phyloP scores from a whole-genome alignment of 352 stramenopile species.

The Phytophthora meadii region DNA sequence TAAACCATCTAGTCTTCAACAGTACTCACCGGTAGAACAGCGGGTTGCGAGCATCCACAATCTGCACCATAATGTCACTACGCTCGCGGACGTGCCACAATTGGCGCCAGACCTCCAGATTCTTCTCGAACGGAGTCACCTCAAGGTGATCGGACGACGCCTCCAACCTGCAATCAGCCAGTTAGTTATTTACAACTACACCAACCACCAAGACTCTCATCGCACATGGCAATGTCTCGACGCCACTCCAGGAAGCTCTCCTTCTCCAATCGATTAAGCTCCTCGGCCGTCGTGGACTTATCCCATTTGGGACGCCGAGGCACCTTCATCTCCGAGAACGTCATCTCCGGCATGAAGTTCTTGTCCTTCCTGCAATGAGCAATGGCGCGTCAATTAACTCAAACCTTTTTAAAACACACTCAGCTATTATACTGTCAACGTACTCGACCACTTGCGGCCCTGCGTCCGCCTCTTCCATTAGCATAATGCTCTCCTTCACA shows the following conservation, averaged over 20 bases:
- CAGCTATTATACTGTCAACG: conserved; percentile 21
- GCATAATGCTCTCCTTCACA: conserved; percentile 88
- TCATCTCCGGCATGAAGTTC: conserved; percentile 78
- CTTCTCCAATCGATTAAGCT: conserved; percentile 96
- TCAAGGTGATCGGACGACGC: conserved; percentile 79
- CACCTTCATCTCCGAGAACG: conserved; percentile 96
- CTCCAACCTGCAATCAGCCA: conserved; percentile 57
- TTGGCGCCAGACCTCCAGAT: conserved; percentile 99
- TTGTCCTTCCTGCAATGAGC: conserved; percentile 50
- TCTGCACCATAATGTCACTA: conserved; percentile 98
- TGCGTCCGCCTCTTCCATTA: conserved; percentile 68
- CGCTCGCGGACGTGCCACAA: conserved; percentile 99
- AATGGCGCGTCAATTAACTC: neutral
- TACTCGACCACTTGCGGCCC: conserved; percentile 74
- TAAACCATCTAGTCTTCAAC: neutral
- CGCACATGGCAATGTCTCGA: conserved; percentile 92
- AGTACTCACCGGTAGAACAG: conserved; percentile 94
- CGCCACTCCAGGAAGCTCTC: conserved; percentile 99
- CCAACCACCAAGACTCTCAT: conserved; percentile 16
- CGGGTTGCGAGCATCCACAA: conserved; percentile 98
- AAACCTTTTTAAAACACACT: neutral
- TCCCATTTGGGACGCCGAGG: conserved; percentile 96
- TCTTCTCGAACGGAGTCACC: conserved; percentile 99
- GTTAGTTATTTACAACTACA: neutral
- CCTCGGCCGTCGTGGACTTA: conserved; percentile 93